Percentiles rank a stretch among this genome's conserved stretches.
These are phyloP conservation scores for Leccinum subtestaceum DNA, from an alignment of 768 basidiomycete genomes.

Conservation along the genomic window DNA sequence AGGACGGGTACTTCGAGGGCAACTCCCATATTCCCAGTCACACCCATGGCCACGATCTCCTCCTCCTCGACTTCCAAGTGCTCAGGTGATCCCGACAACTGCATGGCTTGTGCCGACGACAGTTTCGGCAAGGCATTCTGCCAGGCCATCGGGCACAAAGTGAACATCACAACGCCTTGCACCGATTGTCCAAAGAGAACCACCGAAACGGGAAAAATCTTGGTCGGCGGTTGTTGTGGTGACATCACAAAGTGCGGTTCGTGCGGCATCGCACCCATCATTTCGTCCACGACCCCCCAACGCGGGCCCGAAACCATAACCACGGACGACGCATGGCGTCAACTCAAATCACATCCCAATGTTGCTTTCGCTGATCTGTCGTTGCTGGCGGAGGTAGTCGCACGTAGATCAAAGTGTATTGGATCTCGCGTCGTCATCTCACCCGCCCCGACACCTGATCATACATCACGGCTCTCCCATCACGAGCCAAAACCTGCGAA, in stretches of 20 bases:
- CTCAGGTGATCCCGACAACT: conserved; percentile 86
- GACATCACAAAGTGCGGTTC: conserved; percentile 31
- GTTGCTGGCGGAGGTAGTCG: conserved; percentile 85
- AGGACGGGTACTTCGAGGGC: conserved; percentile 37
- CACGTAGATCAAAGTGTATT: conserved; percentile 73
- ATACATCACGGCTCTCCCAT: conserved; percentile 6
- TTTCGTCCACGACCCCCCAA: conserved; percentile 20
- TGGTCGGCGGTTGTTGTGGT: conserved; percentile 38
- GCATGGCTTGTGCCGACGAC: conserved; percentile 81
- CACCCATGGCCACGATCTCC: conserved; percentile 33
- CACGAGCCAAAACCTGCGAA: conserved; percentile 7
- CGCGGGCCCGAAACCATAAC: conserved; percentile 55
- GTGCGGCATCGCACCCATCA: conserved; percentile 33
- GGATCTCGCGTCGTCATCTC: conserved; percentile 66
- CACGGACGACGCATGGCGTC: conserved; percentile 80
- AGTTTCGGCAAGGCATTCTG: conserved; percentile 88
- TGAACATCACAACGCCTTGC: conserved; percentile 53
- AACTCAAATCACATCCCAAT: conserved; percentile 85
- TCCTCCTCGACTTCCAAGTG: conserved; percentile 43
- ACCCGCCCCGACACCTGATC: conserved; percentile 51
- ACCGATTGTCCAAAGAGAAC: conserved; percentile 49
- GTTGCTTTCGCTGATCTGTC: conserved; percentile 80
- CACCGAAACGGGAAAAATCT: conserved; percentile 25
- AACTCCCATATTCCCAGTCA: conserved; percentile 56
- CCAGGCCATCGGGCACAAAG: conserved; percentile 62